Base-by-base conservation (phyloP, 2,329 filamentous ascomycete species). In the Talaromyces sp. region DNA sequence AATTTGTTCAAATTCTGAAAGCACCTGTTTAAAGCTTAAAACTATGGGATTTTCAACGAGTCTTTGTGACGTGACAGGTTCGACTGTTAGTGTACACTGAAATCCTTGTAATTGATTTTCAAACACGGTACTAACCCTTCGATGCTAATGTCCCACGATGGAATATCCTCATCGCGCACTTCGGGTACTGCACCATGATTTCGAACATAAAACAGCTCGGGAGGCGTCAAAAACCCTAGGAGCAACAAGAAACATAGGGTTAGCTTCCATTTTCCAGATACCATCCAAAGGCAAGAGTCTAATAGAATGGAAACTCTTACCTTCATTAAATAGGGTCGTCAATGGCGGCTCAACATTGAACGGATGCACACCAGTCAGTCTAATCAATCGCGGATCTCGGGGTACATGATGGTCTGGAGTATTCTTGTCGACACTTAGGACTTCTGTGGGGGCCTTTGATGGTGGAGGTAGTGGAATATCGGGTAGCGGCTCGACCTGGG, bases 331-430 rank as follows among this genome's bases (percentile, higher is more conserved):
- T 0, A 96, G 79, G 17, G 86, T 85, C 58, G 85, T 90, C 9
- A 97, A 77, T 0, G 92, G 92, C 10, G 92, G 84, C 75, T 97
- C 92, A 54, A 90, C 88, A 67, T 97, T 97, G 79, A 95, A 96
- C 0, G 92, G 92, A 73, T 96, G 92, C 6, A 90, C 83, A 26
- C 92, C 92, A 11, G 92, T 97, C 14, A 97, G 79, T 56, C 92
- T 84, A 65, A 97, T 94, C 17, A 97, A 80, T 46, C 92, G 83
- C 0, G 88, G 81, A 75, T 96, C 92, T 72, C 92, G 83, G 24
- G 87, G 82, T 21, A 97, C 89, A 78, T 93, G 90, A 65, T 76
- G 80, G 70, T 97, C 92, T 9, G 92, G 92, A 0, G 92, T 97
- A 63, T 89, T 88, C 64, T 89, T 80, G 71, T 96, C 92, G 68